Evolutionary conservation across 768 basidiomycete genomes (phyloP).

Genomic region (Tricholoma hemisulphureum): DNA sequence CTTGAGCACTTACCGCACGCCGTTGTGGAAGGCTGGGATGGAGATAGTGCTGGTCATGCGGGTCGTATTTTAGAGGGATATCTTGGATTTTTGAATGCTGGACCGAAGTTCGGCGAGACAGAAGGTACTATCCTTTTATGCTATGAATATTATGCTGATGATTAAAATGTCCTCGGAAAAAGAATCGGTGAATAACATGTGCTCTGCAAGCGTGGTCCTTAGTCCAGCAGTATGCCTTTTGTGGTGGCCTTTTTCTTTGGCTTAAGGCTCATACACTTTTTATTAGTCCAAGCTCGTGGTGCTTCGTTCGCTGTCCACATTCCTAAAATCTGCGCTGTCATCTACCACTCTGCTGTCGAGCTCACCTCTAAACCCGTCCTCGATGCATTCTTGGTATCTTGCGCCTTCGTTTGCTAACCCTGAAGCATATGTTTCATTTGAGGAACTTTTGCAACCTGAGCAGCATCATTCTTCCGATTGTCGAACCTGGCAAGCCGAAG

Average conservation of each 20-base stretch:
- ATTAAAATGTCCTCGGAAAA: not conserved
- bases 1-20: slow-evolving; percentile 66
- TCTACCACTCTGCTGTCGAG: slow-evolving; percentile 8
- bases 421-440: slow-evolving; percentile 55
- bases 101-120: slow-evolving; percentile 57
- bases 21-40: slow-evolving; percentile 69
- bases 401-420: slow-evolving; percentile 52
- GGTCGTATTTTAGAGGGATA: slow-evolving; percentile 74
- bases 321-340: slow-evolving; percentile 52
- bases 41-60: slow-evolving; percentile 50
- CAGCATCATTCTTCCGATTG: not conserved
- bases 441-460: slow-evolving; percentile 40
- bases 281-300: slow-evolving; percentile 76
- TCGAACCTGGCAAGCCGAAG: slow-evolving; percentile 35
- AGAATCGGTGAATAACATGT: slow-evolving; percentile 49
- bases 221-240: slow-evolving; percentile 55
- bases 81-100: slow-evolving; percentile 71
- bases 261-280: not conserved
- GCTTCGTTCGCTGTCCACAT: slow-evolving; percentile 66
- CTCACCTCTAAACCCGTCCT: not conserved
- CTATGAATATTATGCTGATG: not conserved
- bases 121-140: slow-evolving; percentile 40
- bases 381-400: slow-evolving; percentile 62
- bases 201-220: slow-evolving; percentile 63
- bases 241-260: not conserved